These are phyloP conservation scores for Alternaria gansuensis DNA, from an alignment of 2,329 filamentous ascomycete species.

Conservation along the genomic window DNA sequence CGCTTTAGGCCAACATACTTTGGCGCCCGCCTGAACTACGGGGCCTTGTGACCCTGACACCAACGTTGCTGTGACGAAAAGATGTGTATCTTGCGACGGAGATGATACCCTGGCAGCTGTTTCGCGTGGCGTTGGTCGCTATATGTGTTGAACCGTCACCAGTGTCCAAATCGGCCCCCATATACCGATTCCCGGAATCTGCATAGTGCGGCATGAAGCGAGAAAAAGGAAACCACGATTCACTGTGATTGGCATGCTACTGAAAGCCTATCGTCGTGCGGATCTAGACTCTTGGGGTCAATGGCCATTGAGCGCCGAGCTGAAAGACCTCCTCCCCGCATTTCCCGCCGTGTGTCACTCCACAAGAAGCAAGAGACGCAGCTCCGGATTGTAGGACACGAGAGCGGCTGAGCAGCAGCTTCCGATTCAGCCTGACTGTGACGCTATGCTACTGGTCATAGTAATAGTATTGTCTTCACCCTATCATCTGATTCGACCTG, in stretches of 20 bases:
- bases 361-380: conserved; percentile 27
- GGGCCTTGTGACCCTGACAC: not conserved
- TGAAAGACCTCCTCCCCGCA: conserved; percentile 31
- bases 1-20: conserved; percentile 53
- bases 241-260: conserved; percentile 6
- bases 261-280: conserved; percentile 17
- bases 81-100: not conserved
- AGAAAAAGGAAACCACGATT: conserved; percentile 18
- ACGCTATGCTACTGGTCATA: conserved; percentile 16
- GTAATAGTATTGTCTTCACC: not conserved
- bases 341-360: conserved; percentile 26
- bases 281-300: conserved; percentile 22
- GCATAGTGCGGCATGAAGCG: conserved; percentile 26
- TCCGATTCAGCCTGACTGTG: conserved; percentile 19
- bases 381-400: conserved; percentile 11
- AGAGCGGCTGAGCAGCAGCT: conserved; percentile 32
- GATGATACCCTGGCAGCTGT: not conserved
- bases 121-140: conserved; percentile 11
- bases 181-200: conserved; percentile 17
- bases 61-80: not conserved
- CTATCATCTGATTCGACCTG: conserved; percentile 11
- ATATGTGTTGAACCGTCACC: conserved; percentile 20
- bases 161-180: conserved; percentile 15
- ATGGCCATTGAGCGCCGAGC: conserved; percentile 23
- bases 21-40: not conserved